A percentile compares a stretch with the other conserved stretches of the same genome.
These are phyloP conservation scores for Cyclotella kingstonii DNA, from an alignment of 108 stramenopile genomes.

Conservation along the genomic window DNA sequence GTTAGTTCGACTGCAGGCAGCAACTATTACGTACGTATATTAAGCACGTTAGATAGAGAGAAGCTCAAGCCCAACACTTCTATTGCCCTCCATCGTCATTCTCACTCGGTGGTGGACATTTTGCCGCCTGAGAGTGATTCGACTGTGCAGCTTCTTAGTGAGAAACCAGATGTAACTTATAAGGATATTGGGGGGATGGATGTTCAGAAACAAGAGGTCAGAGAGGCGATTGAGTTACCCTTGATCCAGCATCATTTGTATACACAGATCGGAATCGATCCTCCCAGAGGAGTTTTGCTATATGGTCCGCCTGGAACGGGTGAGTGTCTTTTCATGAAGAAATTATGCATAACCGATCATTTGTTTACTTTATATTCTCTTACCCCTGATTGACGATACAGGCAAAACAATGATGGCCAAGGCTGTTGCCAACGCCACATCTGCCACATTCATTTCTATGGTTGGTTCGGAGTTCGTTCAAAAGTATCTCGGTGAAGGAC, in stretches of 20 bases:
- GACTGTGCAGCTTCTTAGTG: constrained; percentile 98
- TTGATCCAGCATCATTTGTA: constrained; percentile 97
- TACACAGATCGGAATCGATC: constrained; percentile 99
- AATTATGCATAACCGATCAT: background rate
- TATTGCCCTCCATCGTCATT: constrained; percentile 97
- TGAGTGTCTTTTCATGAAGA: constrained; percentile 1
- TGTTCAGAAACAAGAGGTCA: constrained; percentile 97
- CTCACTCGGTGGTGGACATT: constrained; percentile 97
- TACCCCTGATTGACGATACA: too few species aligned
- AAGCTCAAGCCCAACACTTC: constrained; percentile 96
- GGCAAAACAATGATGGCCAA: constrained; percentile 99
- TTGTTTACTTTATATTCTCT: constrained; percentile 13
- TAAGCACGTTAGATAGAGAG: constrained; percentile 96
- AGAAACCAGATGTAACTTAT: constrained; percentile 98
- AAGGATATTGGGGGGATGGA: constrained; percentile 99
- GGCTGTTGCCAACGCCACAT: constrained; percentile 97
- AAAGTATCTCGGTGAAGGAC: constrained; percentile 99
- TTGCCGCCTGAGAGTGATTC: constrained; percentile 98
- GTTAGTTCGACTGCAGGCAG: constrained; percentile 94
- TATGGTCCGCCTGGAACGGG: constrained; percentile 79
- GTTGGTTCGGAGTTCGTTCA: constrained; percentile 99
- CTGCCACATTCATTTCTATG: constrained; percentile 98
- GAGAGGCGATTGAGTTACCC: constrained; percentile 98
- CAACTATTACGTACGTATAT: constrained; percentile 97
- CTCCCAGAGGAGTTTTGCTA: constrained; percentile 97